These are phyloP conservation scores for Amniculicola lignicola DNA, from an alignment of 495 filamentous ascomycete genomes.

Conservation along the genomic window DNA sequence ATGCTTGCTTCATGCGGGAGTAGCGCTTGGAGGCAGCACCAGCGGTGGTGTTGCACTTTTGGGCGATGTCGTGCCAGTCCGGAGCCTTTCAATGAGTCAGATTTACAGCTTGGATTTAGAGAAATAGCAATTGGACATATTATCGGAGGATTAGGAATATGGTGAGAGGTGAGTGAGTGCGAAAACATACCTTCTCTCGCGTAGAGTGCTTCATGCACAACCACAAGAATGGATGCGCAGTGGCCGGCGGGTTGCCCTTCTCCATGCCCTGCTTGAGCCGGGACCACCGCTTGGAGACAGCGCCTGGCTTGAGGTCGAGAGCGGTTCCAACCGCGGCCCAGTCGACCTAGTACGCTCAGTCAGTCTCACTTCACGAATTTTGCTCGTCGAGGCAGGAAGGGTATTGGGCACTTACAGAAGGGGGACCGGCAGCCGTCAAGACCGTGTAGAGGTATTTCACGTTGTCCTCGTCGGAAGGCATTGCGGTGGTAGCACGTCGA, in stretches of 20 bases:
- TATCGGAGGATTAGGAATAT: background rate
- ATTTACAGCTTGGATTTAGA: background rate
- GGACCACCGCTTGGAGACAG: conserved; percentile 26
- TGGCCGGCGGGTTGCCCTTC: conserved; percentile 13
- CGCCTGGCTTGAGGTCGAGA: conserved; percentile 20
- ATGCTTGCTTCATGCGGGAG: conserved; percentile 28
- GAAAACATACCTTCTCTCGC: conserved; percentile 17
- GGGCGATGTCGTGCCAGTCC: conserved; percentile 26
- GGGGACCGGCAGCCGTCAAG: conserved; percentile 10
- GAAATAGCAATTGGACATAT: background rate
- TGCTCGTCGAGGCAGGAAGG: background rate
- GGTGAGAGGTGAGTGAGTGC: background rate
- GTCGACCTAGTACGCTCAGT: conserved; percentile 22
- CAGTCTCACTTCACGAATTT: background rate
- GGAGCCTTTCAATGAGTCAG: conserved; percentile 9
- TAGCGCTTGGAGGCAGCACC: conserved; percentile 29
- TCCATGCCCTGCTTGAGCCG: conserved; percentile 30
- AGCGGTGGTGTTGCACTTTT: conserved; percentile 22
- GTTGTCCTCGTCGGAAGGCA: conserved; percentile 32
- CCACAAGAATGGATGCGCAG: conserved; percentile 25
- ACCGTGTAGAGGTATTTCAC: conserved; percentile 27
- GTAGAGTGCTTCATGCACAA: conserved; percentile 20
- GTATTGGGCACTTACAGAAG: conserved; percentile 8
- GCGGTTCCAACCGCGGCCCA: conserved; percentile 10
- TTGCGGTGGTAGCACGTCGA: conserved; percentile 1